Evolutionary conservation across 75 land plant species (phyloP), one percentile per base, ranked within the genome.

Genomic region (Pinus albicaulis): DNA sequence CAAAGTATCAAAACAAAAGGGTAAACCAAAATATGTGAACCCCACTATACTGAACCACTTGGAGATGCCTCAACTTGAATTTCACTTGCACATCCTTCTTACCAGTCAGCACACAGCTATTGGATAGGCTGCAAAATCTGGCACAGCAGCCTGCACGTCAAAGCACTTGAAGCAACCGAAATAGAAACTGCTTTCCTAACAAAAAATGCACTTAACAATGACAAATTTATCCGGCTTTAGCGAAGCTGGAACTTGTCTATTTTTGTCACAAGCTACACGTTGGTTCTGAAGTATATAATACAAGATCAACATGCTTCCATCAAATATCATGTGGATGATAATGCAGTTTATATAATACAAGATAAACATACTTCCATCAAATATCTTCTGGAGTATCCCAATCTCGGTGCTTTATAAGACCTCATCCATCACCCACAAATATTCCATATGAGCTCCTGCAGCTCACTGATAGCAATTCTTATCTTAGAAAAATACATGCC

Each of bases 391-490:
- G 7, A 41, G 19, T 19, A 7, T 68, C 52, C 52, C 71, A 34
- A 41, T 44, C 52, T 68, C 71, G 15, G 38, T 19, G 3, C 38
- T 66, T 20, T 7, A 38, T 8, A 41, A 38, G 19, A 22, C n/a
- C 22, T 68, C 71, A 38, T 8, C 38, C 23, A 68, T 41, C 20
- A 68, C n/a, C 44, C 20, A n/a, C 10, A 38, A 68, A 22, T 7
- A 38, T 38, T 68, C 71, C 70, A 66, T 38, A 66, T 44, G 0
- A 66, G 13, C 44, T 66, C 70, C 70, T n/a, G 7, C 70, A 68
- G n/a, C 38, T 41, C n/a, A 68, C 7, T 31, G 17, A 11, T 68
- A 38, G 71, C 23, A 7, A 44, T 44, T 38, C 48, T 68, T 38
- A 19, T 17, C 20, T 36, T 38, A 38, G 38, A 20, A 38, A 20